These are phyloP conservation scores for Lithohypha guttulata DNA, from an alignment of 2,329 filamentous ascomycete species.

Conservation along the genomic window DNA sequence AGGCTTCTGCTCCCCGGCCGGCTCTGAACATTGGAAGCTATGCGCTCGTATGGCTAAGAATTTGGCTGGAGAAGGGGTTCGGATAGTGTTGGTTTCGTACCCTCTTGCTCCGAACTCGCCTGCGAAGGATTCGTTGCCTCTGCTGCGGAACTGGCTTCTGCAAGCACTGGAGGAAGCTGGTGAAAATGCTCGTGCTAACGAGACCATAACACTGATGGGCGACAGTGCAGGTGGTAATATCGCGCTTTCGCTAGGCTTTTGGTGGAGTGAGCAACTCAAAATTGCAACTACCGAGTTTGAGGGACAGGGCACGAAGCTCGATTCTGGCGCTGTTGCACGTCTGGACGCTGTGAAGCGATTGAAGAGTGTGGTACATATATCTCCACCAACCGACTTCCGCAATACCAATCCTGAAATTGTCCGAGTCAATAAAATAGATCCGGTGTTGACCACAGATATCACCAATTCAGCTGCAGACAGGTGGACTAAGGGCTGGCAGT, in stretches of 20 bases:
- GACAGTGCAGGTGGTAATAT: conserved; percentile 49
- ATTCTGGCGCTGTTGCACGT: not conserved
- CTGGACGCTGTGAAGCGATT: not conserved
- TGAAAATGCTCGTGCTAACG: conserved; percentile 21
- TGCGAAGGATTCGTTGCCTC: conserved; percentile 39
- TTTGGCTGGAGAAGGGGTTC: conserved; percentile 20
- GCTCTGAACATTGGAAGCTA: conserved; percentile 43
- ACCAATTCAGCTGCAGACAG: conserved; percentile 33
- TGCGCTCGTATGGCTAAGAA: conserved; percentile 35
- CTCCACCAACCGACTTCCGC: conserved; percentile 40
- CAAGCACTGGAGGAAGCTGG: conserved; percentile 31
- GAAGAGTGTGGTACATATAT: conserved; percentile 34
- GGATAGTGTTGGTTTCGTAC: conserved; percentile 35
- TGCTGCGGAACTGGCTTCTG: conserved; percentile 37
- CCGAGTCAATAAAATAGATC: conserved; percentile 33
- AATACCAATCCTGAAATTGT: conserved; percentile 37
- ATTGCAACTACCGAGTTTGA: not conserved
- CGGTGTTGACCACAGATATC: conserved; percentile 34
- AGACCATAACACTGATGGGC: conserved; percentile 41
- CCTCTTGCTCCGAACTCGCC: conserved; percentile 46
- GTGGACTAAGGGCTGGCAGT: conserved; percentile 33
- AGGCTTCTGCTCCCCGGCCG: conserved; percentile 44
- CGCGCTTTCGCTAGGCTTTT: conserved; percentile 27
- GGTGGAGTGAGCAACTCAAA: conserved; percentile 11
- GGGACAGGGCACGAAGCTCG: not conserved